These are phyloP conservation scores for Phanerodontia chrysosporium DNA, from an alignment of 768 basidiomycete species.

Conservation along the genomic window DNA sequence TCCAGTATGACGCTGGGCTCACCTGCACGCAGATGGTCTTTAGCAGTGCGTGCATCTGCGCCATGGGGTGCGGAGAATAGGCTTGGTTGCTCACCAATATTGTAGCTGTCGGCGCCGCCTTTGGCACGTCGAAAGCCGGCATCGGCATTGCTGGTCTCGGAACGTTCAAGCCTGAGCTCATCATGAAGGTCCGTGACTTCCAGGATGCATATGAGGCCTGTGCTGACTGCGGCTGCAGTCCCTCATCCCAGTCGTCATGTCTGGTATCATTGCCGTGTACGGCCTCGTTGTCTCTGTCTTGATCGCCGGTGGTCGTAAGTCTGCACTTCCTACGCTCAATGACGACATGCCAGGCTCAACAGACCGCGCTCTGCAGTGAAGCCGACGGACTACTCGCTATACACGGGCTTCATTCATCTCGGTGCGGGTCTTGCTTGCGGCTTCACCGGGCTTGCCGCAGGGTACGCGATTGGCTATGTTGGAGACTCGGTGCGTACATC, in stretches of 20 bases:
- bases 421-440: conserved; percentile 91
- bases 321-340: neutral
- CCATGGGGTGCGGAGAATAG: no score
- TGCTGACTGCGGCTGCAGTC: conserved; percentile 46
- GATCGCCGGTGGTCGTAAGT: conserved; percentile 67
- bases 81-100: no score
- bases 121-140: conserved; percentile 94
- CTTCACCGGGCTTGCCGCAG: conserved; percentile 86
- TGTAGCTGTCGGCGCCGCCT: conserved; percentile 88
- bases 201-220: neutral
- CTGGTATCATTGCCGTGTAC: conserved; percentile 96
- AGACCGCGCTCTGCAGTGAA: conserved; percentile 40
- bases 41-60: conserved; percentile 66
- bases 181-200: conserved; percentile 80
- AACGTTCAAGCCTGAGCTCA: conserved; percentile 90
- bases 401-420: conserved; percentile 87
- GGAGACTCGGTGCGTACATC: conserved; percentile 77
- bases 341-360: conserved; percentile 6
- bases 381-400: conserved; percentile 70
- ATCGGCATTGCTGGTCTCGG: conserved; percentile 96
- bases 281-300: conserved; percentile 94
- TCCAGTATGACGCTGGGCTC: neutral
- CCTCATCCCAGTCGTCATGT: conserved; percentile 96
- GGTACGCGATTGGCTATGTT: conserved; percentile 91
- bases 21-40: conserved; percentile 76